These are phyloP conservation scores for Lactarius pseudohatsudake DNA, from an alignment of 768 basidiomycete genomes.

Conservation along the genomic window DNA sequence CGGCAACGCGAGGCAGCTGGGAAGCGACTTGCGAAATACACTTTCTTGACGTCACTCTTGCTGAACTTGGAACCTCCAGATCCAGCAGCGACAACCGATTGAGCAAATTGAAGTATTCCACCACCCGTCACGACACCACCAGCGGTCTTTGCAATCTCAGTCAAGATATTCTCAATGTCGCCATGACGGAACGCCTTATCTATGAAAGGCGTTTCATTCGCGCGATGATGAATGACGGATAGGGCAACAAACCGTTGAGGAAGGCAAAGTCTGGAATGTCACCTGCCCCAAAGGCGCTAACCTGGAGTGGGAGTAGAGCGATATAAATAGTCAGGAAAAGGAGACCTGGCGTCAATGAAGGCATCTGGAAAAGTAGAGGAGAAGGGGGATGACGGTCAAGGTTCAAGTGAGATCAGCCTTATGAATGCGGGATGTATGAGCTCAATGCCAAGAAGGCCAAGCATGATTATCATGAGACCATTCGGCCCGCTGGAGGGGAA, in stretches of 20 bases:
- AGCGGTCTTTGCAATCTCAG: constrained; percentile 55
- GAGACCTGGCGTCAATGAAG: constrained; percentile 29
- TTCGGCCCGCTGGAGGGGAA: background rate
- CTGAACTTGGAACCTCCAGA: constrained; percentile 58
- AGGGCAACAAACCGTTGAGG: constrained; percentile 47
- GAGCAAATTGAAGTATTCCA: constrained; percentile 53
- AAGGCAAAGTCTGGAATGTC: constrained; percentile 74
- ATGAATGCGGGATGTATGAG: background rate
- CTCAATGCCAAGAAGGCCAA: constrained; percentile 8
- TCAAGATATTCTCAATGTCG: constrained; percentile 70
- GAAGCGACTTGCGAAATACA: constrained; percentile 53
- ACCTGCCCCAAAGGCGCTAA: constrained; percentile 59
- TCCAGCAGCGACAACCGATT: constrained; percentile 45
- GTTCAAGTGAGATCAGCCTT: background rate
- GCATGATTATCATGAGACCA: background rate
- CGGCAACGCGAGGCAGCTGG: background rate
- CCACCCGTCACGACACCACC: constrained; percentile 45
- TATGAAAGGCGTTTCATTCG: constrained; percentile 29
- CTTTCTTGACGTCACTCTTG: constrained; percentile 64
- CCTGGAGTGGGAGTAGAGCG: constrained; percentile 45
- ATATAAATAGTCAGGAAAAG: constrained; percentile 33
- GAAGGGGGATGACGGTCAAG: background rate
- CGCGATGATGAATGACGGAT: constrained; percentile 7
- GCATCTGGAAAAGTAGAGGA: constrained; percentile 17
- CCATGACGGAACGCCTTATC: constrained; percentile 77